Evolutionary conservation across 345 rosid species (phyloP), one percentile per base, ranked within the genome.

Genomic region (Gossypium turneri): DNA sequence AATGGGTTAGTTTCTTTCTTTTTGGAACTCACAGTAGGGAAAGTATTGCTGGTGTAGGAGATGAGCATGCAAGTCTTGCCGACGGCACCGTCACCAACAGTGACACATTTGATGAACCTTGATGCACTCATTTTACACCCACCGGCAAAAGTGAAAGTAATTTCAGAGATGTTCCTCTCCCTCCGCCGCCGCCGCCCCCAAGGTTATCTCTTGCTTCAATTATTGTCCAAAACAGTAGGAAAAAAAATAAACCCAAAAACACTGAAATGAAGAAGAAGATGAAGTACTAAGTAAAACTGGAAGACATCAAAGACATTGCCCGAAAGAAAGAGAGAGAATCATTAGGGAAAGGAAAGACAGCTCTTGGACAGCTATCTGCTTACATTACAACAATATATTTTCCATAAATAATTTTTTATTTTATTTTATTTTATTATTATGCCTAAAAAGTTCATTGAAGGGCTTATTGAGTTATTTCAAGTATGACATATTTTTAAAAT

Each of bases 1-100:
- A 52, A 51, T 29, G 13, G 9, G 27, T 3, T 8, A 17, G 17
- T 9, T 17, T 17, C 10, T 16, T 9, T 9, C 7, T 16, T 50
- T 7, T 25, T 10, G 17, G 6, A 12, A 78, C 82, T 75, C 63
- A 90, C 94, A 62, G 89, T 90, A 27, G 94, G 92, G 76, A 89
- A 89, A 82, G 91, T 88, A 82, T 89, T 89, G 84, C 91, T 87
- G 22, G 92, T 88, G 82, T 88, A 88, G 85, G 92, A 88, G 71
- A 89, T 89, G 72, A 89, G 93, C 79, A 89, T 84, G 87, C 94
- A 89, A 65, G 94, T 89, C 79, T 89, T 89, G 63, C 94, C 94
- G 76, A 89, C 94, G 73, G 94, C 94, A 52, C 94, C 94, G 66
- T 89, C 94, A 57, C 94, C 94, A 77, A 89, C 94, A 1, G 94